phyloP scores from a whole-genome alignment of 192 early-diverging fungal species.

The Coemansia pectinata region DNA sequence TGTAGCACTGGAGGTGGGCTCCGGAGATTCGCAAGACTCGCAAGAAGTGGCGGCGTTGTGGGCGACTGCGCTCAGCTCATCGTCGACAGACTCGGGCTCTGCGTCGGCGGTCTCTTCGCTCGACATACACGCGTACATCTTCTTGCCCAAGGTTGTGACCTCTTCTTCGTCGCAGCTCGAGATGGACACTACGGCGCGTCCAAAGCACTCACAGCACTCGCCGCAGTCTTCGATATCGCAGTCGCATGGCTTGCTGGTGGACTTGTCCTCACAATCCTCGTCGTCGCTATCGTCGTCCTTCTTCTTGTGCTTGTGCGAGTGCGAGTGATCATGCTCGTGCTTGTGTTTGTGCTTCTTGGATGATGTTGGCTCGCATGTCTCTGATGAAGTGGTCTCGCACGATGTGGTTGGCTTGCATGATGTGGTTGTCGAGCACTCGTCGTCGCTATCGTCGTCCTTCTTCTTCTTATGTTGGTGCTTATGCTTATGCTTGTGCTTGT shows the following conservation, averaged over 20 bases:
- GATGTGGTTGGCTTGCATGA: neutral
- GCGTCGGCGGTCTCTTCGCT: slow-evolving; percentile 1
- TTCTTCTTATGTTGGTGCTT: neutral
- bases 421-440: slow-evolving; percentile 10
- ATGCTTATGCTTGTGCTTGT: slow-evolving; percentile 29
- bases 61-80: neutral
- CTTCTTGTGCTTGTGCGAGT: slow-evolving; percentile 25
- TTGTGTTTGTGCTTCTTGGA: slow-evolving; percentile 29
- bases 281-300: neutral
- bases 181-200: slow-evolving; percentile 35
- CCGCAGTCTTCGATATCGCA: slow-evolving; percentile 16
- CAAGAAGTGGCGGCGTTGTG: slow-evolving; percentile 6
- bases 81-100: slow-evolving; percentile 18
- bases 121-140: slow-evolving; percentile 18
- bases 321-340: slow-evolving; percentile 19
- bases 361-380: slow-evolving; percentile 12
- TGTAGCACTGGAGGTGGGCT: neutral
- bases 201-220: slow-evolving; percentile 35
- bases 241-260: neutral
- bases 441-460: neutral
- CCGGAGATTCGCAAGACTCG: neutral
- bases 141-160: slow-evolving; percentile 43
- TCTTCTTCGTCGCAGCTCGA: slow-evolving; percentile 24
- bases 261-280: slow-evolving; percentile 1
- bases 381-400: slow-evolving; percentile 9